Conservation (phyloP, 169 alveolate species). For the Plasmodium gallinaceum region DNA sequence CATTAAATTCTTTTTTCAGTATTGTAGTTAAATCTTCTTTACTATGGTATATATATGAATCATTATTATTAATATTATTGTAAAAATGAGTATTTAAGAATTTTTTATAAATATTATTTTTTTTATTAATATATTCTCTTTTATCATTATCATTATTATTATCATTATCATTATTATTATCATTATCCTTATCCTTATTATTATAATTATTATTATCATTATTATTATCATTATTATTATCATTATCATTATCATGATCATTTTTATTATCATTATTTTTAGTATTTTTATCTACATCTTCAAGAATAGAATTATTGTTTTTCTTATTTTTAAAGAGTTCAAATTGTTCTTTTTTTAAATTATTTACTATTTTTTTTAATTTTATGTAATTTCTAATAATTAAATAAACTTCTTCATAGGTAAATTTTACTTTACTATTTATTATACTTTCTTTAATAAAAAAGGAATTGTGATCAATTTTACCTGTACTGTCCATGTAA, state of each 20-base stretch:
- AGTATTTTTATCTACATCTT: too few species aligned
- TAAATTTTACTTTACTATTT: constrained; percentile 58
- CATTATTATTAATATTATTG: neutral
- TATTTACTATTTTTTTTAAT: constrained; percentile 36
- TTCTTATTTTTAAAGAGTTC: neutral
- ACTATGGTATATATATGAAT: too few species aligned
- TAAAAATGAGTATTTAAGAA: constrained; percentile 43
- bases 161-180: neutral
- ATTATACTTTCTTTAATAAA: constrained; percentile 63
- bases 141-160: neutral
- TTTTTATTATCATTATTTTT: too few species aligned
- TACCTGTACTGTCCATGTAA: constrained; percentile 74
- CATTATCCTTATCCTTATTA: neutral
- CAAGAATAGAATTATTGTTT: too few species aligned
- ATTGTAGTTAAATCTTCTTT: neutral
- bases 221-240: neutral
- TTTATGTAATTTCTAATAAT: constrained; percentile 18
- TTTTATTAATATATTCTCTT: constrained; percentile 4
- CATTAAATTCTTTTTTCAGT: neutral
- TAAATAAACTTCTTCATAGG: constrained; percentile 65
- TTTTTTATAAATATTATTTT: constrained; percentile 35
- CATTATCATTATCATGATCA: neutral
- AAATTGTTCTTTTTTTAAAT: constrained; percentile 13
- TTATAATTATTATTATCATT: neutral
- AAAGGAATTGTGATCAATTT: constrained; percentile 58